Percentiles rank a stretch among this genome's conserved stretches.
Evolutionary conservation across 352 stramenopile species (phyloP).

Genomic region (Halophytophthora batemanensis): DNA sequence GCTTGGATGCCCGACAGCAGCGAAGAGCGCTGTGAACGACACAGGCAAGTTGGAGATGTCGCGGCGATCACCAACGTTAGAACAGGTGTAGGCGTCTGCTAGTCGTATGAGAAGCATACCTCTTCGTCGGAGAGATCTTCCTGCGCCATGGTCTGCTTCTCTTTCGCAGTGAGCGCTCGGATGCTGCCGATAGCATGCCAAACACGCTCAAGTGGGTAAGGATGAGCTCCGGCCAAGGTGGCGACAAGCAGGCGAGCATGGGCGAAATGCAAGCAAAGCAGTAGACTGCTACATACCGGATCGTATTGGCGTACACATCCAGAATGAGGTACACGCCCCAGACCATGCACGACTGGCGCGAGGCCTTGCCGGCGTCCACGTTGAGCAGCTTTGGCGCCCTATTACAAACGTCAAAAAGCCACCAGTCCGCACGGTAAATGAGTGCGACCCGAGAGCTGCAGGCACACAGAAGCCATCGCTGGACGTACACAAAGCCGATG

Average conservation of each 20-base stretch:
- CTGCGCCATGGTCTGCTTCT: conserved; percentile 49
- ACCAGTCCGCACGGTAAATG: conserved; percentile 3
- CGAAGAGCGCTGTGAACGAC: conserved; percentile 28
- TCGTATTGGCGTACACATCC: conserved; percentile 75
- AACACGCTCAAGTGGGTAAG: neutral
- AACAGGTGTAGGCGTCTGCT: neutral
- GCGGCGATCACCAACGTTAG: neutral
- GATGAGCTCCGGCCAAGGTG: too few relatives aligned
- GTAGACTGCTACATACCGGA: conserved; percentile 41
- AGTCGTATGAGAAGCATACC: conserved; percentile 16
- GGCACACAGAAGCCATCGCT: neutral
- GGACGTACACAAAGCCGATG: conserved; percentile 75
- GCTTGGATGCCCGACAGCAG: conserved; percentile 46
- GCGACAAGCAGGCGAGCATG: too few relatives aligned
- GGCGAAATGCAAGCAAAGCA: neutral
- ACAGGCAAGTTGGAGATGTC: conserved; percentile 1
- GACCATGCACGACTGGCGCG: conserved; percentile 62
- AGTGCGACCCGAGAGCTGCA: neutral
- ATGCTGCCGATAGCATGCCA: conserved; percentile 31
- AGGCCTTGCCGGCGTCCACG: conserved; percentile 68
- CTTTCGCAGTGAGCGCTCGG: conserved; percentile 48
- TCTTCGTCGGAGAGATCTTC: conserved; percentile 55
- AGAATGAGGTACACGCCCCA: conserved; percentile 77
- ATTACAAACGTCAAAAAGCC: conserved; percentile 4
- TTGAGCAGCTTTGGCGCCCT: conserved; percentile 76